Conservation (phyloP, 106 monocot species). For the Gastrodia elata region DNA sequence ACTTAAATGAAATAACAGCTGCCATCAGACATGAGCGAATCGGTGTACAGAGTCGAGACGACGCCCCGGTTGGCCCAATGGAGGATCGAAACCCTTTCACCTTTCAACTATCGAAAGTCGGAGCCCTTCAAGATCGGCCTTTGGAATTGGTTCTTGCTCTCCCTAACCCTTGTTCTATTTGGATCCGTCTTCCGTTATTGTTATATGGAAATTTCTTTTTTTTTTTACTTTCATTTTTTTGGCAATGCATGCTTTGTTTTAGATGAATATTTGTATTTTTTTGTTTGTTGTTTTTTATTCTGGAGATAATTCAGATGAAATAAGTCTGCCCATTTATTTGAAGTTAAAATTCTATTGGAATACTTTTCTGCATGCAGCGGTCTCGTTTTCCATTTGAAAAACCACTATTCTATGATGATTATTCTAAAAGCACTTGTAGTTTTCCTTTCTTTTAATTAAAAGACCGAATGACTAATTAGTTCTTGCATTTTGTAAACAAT, state of each 20-base stretch:
- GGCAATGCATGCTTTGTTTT: neutral
- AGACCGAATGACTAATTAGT: neutral
- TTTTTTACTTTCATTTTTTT: neutral
- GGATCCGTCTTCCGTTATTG: neutral
- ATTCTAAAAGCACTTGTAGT: neutral
- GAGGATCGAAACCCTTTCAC: conserved; percentile 59
- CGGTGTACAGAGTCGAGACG: conserved; percentile 70
- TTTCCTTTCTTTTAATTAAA: neutral
- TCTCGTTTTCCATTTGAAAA: neutral
- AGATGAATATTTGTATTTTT: too few species aligned
- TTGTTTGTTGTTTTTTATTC: neutral
- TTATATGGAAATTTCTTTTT: neutral
- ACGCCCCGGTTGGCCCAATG: conserved; percentile 77
- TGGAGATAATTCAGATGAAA: neutral
- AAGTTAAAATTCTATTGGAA: neutral
- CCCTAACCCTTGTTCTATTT: neutral
- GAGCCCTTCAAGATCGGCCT: conserved; percentile 81
- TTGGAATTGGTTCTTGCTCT: conserved; percentile 58
- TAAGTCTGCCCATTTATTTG: neutral
- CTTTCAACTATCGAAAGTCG: conserved; percentile 71
- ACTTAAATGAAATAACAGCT: conserved; percentile 70
- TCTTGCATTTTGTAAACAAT: neutral
- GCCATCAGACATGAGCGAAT: conserved; percentile 44
- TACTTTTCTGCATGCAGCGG: neutral
- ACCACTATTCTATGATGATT: neutral